Base-by-base conservation (phyloP, 2,329 filamentous ascomycete genomes). In the Lithohypha guttulata region DNA sequence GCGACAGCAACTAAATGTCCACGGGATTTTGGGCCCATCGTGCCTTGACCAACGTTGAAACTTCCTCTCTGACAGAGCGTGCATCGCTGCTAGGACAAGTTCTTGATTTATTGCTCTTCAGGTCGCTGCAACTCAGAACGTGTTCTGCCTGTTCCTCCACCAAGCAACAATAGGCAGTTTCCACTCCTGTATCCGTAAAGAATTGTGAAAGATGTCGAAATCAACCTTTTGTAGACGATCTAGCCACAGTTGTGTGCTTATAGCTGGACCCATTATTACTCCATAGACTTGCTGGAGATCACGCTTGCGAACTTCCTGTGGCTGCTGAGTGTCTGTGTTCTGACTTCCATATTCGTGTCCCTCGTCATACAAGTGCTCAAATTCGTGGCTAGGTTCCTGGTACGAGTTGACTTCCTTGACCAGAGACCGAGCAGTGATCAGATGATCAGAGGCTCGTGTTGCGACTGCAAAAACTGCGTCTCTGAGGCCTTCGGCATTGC, bases 341-440 rank as follows among this genome's bases (percentile, higher is more conserved):
- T n/a, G n/a, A 25, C 45, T 43, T 31, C 57, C 57, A 50, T 77
- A 74, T 38, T 68, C 58, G 53, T 73, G 71, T 34, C 81, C 84
- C 35, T 77, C 77, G 55, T 94, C 85, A 20, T 77, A 75, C 44
- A 81, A 72, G 55, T 95, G 84, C 61, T 96, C 89, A 57, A 89
- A 95, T 4, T 84, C 84, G 57, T 95, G 89, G 0, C 81, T 84
- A 0, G 84, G 75, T 34, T 77, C 78, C 50, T 81, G 64, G 2
- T 86, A 84, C 3, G 76, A 77, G 39, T 75, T 75, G 14, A 94
- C 64, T 52, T 83, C 84, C 54, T 77, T 79, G 44, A 96, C 61
- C 86, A 98, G 94, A 58, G 94, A 84, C 43, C 86, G 71, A 2
- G 83, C 89, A 0, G 89, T 96, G 50, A 95, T 93, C 22, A 98